Conservation (phyloP, 495 filamentous ascomycete genomes). For the Penicillium manginii region DNA sequence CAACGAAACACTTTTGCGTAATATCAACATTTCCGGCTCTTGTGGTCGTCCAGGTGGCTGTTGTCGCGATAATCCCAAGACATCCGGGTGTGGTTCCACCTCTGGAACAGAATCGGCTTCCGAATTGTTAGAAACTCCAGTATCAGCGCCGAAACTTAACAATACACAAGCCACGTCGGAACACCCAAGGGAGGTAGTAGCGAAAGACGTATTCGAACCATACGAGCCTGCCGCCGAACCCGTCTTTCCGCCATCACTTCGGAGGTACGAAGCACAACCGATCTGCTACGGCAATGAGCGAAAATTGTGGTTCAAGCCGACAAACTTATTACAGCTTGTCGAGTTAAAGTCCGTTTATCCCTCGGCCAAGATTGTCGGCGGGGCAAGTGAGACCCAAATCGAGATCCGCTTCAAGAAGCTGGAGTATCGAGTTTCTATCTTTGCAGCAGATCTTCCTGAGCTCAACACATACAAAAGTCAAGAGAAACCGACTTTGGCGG, state of each 20-base stretch:
- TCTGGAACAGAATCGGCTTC: background rate
- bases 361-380: background rate
- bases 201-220: background rate
- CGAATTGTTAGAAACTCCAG: background rate
- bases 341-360: background rate
- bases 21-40: background rate
- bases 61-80: background rate
- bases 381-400: background rate
- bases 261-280: background rate
- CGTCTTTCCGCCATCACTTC: background rate
- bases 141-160: background rate
- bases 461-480: background rate
- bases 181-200: background rate
- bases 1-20: background rate
- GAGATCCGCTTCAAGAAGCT: background rate
- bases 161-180: background rate
- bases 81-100: background rate
- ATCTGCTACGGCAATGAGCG: background rate
- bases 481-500: background rate
- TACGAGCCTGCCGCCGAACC: background rate
- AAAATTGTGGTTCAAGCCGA: constrained; percentile 1
- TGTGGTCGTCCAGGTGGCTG: constrained; percentile 1
- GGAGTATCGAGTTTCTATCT: background rate
- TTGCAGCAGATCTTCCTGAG: background rate
- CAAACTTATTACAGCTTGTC: background rate